Evolutionary conservation across 805 yeast genomes (phyloP), one percentile per base, ranked within the genome.

Genomic region (Wickerhamomyces sydowiorum): DNA sequence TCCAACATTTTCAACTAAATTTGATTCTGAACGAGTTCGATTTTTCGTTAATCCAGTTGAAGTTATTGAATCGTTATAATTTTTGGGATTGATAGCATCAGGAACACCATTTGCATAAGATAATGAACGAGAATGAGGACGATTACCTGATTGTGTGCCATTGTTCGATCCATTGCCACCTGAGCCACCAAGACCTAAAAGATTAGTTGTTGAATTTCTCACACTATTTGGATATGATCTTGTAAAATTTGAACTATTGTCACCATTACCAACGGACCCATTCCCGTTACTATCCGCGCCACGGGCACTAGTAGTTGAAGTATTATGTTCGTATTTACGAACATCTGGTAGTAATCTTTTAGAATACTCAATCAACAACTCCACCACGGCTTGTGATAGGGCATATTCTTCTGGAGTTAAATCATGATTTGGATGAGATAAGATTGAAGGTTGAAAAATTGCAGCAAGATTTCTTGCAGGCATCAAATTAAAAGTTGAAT

Each of bases 401-500:
- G 86, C 91, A 64, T 90, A 90, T 62, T 93, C 97, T 25, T 80
- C 87, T 1, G 97, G 97, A 33, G 83, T 78, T 81, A 91, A 78
- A 58, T 90, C 96, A 61, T 93, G 97, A 50, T 74, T 76, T 5
- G 96, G 96, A 61, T 91, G 98, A 9, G 95, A 85, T 40, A 93
- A 69, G 15, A 93, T 80, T n/a, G 96, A 86, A 3, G 99, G 98
- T 65, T 93, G 99, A 67, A 93, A 93, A 43, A 93, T 86, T 2
- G 98, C 96, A 1, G 98, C 96, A 49, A 93, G 68, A 59, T 93
- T 93, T 53, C 88, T 77, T 1, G 96, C 86, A 2, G 96, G 80
- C 99, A 93, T 93, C 49, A 87, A 69, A 60, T 90, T 93, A 45
- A 77, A 77, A 38, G 75, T 76, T 14, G 95, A 74, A 54, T 85